These are phyloP conservation scores for Xerocomellus intermedius DNA, from an alignment of 768 basidiomycete genomes.

Conservation along the genomic window DNA sequence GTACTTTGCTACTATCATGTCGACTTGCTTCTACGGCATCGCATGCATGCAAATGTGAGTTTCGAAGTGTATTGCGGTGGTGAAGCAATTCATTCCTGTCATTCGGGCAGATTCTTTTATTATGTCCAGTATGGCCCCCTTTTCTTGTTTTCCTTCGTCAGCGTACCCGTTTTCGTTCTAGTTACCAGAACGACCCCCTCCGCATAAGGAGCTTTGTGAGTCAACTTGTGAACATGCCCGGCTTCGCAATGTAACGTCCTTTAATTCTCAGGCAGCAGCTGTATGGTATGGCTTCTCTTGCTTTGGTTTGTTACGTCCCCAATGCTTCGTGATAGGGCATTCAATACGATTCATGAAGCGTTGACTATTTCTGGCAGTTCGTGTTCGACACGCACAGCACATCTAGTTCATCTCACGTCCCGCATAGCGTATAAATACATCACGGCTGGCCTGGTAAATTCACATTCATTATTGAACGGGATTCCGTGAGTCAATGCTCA, in stretches of 20 bases:
- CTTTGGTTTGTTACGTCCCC: no score
- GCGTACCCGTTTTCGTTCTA: not conserved
- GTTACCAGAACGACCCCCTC: conserved; percentile 5
- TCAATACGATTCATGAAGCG: conserved; percentile 10
- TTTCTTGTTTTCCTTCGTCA: not conserved
- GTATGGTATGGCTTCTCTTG: not conserved
- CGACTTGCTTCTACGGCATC: not conserved
- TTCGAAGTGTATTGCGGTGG: not conserved
- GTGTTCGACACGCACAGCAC: not conserved
- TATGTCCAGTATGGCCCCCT: not conserved
- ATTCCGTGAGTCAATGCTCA: conserved; percentile 1
- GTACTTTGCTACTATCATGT: not conserved
- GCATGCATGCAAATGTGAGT: conserved; percentile 13
- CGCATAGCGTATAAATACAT: conserved; percentile 3
- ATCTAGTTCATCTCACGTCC: not conserved
- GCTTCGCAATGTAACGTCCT: not conserved
- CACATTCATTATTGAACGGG: not conserved
- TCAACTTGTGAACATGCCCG: not conserved
- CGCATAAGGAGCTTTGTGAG: conserved; percentile 5
- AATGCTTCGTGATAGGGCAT: not conserved
- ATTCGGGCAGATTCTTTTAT: conserved; percentile 6
- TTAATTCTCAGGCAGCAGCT: conserved; percentile 1
- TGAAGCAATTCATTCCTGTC: no score
- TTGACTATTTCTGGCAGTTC: conserved; percentile 6
- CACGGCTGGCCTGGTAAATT: not conserved